Evolutionary conservation across 305 asterid genomes (phyloP), one percentile per base, ranked within the genome.

Genomic region (Fraxinus velutina): DNA sequence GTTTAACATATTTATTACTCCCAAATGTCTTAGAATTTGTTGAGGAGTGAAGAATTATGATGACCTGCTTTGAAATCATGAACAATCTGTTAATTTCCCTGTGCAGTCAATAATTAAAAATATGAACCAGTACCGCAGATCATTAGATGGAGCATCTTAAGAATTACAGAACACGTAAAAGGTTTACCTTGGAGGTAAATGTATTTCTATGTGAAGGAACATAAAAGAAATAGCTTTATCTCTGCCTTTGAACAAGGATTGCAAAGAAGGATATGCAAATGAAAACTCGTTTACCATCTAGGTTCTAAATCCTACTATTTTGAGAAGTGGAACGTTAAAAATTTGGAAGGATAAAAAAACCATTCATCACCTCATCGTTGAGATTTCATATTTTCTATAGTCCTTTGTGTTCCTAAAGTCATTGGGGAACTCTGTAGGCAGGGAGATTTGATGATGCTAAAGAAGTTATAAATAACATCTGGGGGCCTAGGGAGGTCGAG

Each of bases 371-470:
- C 76, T 22, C 29, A 5, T 73, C 55, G 21, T 82, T 57, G 62
- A 32, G 24, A 79, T 32, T 50, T 80, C 78, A 1, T 50, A 68
- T 75, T 62, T 72, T 78, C 15, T 71, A 33, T 72, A 17, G 76
- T 80, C 36, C 17, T 55, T 5, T 78, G 22, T 57, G 34, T 76
- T 75, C 22, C 60, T 76, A 79, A 83, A 44, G 6, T 76, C 15
- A 32, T 77, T 76, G 73, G 60, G 73, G 68, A 80, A 30, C 64
- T 52, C 22, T 83, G 36, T 83, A 94, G 98, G 95, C 92, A 22
- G 95, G 98, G 64, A 90, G 89, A 90, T 52, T 87, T 7, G 84
- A 87, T 78, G 97, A 92, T 44, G 98, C 98, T 80, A 89, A 88
- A 89, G 83, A 83, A 82, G 92, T 92, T 27, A 81, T 94, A 70